A percentile compares a stretch with the other conserved stretches of the same genome.
These are phyloP conservation scores for apple (Malus domestica) DNA, from an alignment of 306 rosid genomes.

Conservation along the genomic window ASM211411v1 NC_041795.1:36135001-36135500, in stretches of 20 bases:
- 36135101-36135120: constrained; percentile 59
- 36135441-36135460: constrained; percentile 36
- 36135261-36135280: constrained; percentile 36
- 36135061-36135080: constrained; percentile 79
- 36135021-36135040: constrained; percentile 79
- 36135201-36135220: constrained; percentile 74
- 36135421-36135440: constrained; percentile 59
- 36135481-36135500: neutral
- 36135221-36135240: constrained; percentile 70
- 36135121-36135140: constrained; percentile 30
- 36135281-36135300: constrained; percentile 44
- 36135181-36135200: constrained; percentile 80
- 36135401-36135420: constrained; percentile 81
- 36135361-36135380: constrained; percentile 81
- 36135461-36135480: neutral
- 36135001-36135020: constrained; percentile 69
- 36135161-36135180: constrained; percentile 75
- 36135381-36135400: constrained; percentile 94
- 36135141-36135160: constrained; percentile 36
- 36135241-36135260: constrained; percentile 61
- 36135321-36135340: constrained; percentile 45
- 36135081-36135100: constrained; percentile 73
- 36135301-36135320: neutral
- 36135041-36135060: constrained; percentile 89
- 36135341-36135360: constrained; percentile 79